These are phyloP conservation scores for Metschnikowia matae DNA, from an alignment of 805 yeast genomes.

Conservation along the genomic window DNA sequence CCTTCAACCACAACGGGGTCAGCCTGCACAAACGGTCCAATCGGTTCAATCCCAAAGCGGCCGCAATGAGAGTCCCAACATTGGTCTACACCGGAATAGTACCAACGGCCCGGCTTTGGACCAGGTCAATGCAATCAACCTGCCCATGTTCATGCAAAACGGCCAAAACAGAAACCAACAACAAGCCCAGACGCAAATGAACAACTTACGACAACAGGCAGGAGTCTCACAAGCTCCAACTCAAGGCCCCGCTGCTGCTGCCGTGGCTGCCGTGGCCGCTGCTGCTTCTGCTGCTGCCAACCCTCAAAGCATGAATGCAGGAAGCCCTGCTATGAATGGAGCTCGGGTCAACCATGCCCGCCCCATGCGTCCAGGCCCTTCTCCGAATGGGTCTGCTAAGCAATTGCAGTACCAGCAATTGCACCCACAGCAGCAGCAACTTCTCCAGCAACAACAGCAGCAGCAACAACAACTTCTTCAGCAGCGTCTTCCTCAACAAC, in stretches of 20 bases:
- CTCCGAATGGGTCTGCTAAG: not conserved
- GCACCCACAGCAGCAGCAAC: constrained; percentile 7
- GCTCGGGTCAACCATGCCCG: constrained; percentile 7
- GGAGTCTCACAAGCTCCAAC: constrained; percentile 26
- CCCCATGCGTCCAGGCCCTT: constrained; percentile 6
- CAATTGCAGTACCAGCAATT: constrained; percentile 8
- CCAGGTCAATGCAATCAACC: constrained; percentile 20
- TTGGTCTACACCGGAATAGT: not conserved
- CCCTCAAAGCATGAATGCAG: constrained; percentile 6
- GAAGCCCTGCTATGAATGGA: constrained; percentile 11
- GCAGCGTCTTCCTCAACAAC: constrained; percentile 9
- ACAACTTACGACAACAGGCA: constrained; percentile 44
- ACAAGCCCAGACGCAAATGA: constrained; percentile 49
- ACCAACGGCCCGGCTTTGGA: constrained; percentile 13
- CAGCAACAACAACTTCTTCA: constrained; percentile 7
- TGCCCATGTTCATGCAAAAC: constrained; percentile 27
- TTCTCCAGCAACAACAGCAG: constrained; percentile 8
- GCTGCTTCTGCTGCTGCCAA: constrained; percentile 11
- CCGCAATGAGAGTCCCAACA: not conserved
- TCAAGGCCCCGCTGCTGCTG: constrained; percentile 12
- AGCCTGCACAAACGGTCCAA: constrained; percentile 7
- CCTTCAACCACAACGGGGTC: constrained; percentile 8
- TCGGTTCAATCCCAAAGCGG: constrained; percentile 4
- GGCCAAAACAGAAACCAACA: constrained; percentile 37
- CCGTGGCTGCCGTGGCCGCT: constrained; percentile 9